These are phyloP conservation scores for Chenopodium suecicum DNA, from an alignment of 148 eudicot genomes.

Conservation along the genomic window DNA sequence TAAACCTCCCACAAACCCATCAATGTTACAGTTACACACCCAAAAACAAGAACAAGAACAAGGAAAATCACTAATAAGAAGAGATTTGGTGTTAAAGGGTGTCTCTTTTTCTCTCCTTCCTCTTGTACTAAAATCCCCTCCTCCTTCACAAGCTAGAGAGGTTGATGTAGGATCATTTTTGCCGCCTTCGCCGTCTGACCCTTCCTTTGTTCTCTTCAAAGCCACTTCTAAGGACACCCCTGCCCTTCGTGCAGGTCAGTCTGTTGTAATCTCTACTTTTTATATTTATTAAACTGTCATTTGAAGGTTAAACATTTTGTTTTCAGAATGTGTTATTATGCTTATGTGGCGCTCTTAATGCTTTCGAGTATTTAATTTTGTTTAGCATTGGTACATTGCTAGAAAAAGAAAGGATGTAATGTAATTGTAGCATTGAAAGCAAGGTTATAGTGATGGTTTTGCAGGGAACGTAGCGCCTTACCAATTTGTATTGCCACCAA, in stretches of 20 bases:
- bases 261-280: not conserved
- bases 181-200: conserved; percentile 57
- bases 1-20: conserved; percentile 24
- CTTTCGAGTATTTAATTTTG: not conserved
- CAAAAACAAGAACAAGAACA: conserved; percentile 14
- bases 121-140: conserved; percentile 19
- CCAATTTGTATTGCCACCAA: conserved; percentile 79
- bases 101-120: conserved; percentile 38
- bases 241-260: conserved; percentile 94
- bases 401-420: not conserved
- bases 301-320: no score
- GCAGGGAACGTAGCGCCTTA: conserved; percentile 98
- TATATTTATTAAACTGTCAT: no score
- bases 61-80: conserved; percentile 35
- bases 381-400: not conserved
- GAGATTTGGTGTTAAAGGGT: conserved; percentile 63
- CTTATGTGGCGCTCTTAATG: not conserved
- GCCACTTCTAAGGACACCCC: conserved; percentile 94
- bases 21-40: conserved; percentile 7
- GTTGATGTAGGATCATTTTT: conserved; percentile 77
- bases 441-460: conserved; percentile 41
- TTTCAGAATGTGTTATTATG: no score
- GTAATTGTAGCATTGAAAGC: conserved; percentile 14
- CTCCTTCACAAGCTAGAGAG: conserved; percentile 56
- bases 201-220: conserved; percentile 81